Evolutionary conservation across 2,329 filamentous ascomycete species (phyloP).

Genomic region (Diatrype stigma): DNA sequence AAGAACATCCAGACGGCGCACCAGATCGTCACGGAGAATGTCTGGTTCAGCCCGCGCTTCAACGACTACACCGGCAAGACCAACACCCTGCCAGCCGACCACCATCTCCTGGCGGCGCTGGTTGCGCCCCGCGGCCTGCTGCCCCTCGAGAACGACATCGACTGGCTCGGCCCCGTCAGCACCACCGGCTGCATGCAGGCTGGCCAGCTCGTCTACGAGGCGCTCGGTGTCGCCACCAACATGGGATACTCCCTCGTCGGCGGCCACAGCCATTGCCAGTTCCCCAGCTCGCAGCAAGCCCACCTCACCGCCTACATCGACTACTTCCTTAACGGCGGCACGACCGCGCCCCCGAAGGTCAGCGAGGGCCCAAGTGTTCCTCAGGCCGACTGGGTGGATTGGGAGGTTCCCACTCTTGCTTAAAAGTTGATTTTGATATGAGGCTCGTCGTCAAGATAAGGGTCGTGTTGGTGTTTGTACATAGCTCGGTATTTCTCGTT

Average conservation of each 20-base stretch:
- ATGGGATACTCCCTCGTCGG: slow-evolving; percentile 56
- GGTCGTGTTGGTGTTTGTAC: neutral
- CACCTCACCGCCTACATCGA: slow-evolving; percentile 52
- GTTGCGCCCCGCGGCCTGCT: slow-evolving; percentile 52
- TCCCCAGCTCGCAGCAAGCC: slow-evolving; percentile 47
- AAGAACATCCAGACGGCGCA: slow-evolving; percentile 57
- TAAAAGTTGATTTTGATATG: slow-evolving; percentile 12
- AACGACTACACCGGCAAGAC: slow-evolving; percentile 46
- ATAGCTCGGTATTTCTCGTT: neutral
- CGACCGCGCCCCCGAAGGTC: slow-evolving; percentile 28
- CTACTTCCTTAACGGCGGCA: slow-evolving; percentile 44
- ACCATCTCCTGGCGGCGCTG: slow-evolving; percentile 54
- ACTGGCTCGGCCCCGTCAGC: slow-evolving; percentile 55
- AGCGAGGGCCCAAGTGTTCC: slow-evolving; percentile 37
- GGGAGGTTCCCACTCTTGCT: slow-evolving; percentile 34
- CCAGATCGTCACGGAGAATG: slow-evolving; percentile 57
- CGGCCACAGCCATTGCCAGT: slow-evolving; percentile 51
- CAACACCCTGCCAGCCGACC: slow-evolving; percentile 48
- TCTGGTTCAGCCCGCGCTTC: slow-evolving; percentile 58
- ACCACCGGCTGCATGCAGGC: slow-evolving; percentile 56
- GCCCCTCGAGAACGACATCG: slow-evolving; percentile 54
- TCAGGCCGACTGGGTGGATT: slow-evolving; percentile 36
- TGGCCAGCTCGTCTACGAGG: slow-evolving; percentile 49
- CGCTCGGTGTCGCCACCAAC: slow-evolving; percentile 46
- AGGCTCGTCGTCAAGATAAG: slow-evolving; percentile 6